phyloP scores from a whole-genome alignment of 176 grass and related monocot species.

The Zea mays region DNA sequence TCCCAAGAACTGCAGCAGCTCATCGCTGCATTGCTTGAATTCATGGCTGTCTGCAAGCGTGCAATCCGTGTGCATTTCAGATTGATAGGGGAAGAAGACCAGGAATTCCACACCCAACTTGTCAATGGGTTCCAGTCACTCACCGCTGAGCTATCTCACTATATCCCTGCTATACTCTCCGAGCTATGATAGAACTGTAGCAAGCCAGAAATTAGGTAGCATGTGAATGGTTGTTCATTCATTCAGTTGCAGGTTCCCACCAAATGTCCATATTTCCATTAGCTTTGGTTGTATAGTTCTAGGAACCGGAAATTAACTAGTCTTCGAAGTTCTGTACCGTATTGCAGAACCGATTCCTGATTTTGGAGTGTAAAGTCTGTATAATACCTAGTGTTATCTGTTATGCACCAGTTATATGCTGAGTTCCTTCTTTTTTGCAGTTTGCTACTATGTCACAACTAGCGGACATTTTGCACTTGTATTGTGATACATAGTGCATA shows the following conservation, averaged over 20 bases:
- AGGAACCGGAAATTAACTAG: constrained; percentile 35
- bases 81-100: constrained; percentile 95
- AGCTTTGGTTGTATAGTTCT: constrained; percentile 54
- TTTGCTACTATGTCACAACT: constrained; percentile 27
- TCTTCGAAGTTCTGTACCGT: constrained; percentile 18
- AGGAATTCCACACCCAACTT: constrained; percentile 98
- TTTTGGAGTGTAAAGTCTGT: constrained; percentile 53
- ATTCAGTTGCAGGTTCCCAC: constrained; percentile 27
- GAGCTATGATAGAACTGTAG: constrained; percentile 64
- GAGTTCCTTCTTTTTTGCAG: constrained; percentile 28
- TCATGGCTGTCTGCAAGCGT: constrained; percentile 99
- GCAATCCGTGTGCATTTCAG: constrained; percentile 97
- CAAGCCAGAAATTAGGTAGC: constrained; percentile 48
- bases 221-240: constrained; percentile 46
- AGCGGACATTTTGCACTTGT: background rate
- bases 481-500: background rate
- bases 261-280: constrained; percentile 48
- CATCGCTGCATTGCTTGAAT: constrained; percentile 93
- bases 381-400: constrained; percentile 31
- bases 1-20: constrained; percentile 97
- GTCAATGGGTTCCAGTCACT: constrained; percentile 98
- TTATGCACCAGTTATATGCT: constrained; percentile 17
- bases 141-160: constrained; percentile 95
- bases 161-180: constrained; percentile 96
- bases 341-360: constrained; percentile 26